Base-by-base conservation (phyloP, 768 basidiomycete species). In the Amanita thiersii region DNA sequence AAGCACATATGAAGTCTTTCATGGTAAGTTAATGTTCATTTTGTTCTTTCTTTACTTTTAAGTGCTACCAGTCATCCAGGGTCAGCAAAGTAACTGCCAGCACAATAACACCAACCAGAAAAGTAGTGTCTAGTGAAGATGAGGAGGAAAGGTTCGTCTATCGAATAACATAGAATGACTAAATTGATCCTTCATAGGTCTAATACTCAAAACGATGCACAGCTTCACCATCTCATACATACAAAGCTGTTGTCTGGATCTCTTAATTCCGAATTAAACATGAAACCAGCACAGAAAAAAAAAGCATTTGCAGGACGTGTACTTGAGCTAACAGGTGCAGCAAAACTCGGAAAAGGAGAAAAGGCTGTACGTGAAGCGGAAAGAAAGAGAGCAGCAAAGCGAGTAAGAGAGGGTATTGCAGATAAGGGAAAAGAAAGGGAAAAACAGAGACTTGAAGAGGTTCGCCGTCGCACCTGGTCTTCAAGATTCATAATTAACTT, bases 221-320 rank as follows among this genome's bases (percentile, higher is more conserved):
- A 83, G 18, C 70, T 91, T 10, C 86, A 89, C 56, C 79, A 76
- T 39, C 65, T 91, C 4, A 72, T 91, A 11, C 88, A 91, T 55
- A 89, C 87, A 0, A 72, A 81, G 48, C 62, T 91, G 3, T 64
- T 91, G 4, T 83, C 88, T 6, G 86, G 83, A 7, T 86, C 84
- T 4, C 58, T 81, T 5, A 69, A 79, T 52, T 61, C 72, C 2
- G 77, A 81, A 3, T 64, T 86, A 12, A 56, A 79, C 43, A 52
- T 85, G 40, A 70, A 73, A 12, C 72, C 80, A 19, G 84, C 82
- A 3, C 71, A 86, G 49, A 75, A 76, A 23, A 74, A 73, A 29
- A 88, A 81, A 56, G 86, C 86, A 0, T 55, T 91, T 24, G 77
- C 79, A 20, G 88, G 88, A 12, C 82, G 88, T 34, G 68, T 90